Percentiles rank a stretch among this genome's conserved stretches.
Evolutionary conservation across 768 basidiomycete genomes (phyloP).

Genomic region (Dentipellis fragilis): DNA sequence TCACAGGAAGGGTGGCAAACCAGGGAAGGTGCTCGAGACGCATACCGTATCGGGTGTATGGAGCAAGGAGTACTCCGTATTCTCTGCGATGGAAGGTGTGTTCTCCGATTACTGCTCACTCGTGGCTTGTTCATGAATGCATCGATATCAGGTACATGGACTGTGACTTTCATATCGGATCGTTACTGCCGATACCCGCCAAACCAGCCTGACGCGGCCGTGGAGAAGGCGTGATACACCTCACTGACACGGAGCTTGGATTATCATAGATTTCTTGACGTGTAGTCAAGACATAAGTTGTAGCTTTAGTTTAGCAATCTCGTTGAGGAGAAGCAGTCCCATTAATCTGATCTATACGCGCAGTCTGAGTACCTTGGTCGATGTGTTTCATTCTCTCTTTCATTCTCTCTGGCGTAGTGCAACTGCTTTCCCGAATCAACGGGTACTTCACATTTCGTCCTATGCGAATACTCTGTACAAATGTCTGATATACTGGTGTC

Average conservation of each 20-base stretch:
- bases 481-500: not conserved
- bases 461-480: too few relatives aligned
- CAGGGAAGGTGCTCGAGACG: slow-evolving; percentile 78
- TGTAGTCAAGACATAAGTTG: slow-evolving; percentile 1
- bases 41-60: slow-evolving; percentile 80
- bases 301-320: slow-evolving; percentile 8
- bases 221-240: slow-evolving; percentile 24
- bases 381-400: too few relatives aligned
- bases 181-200: slow-evolving; percentile 84
- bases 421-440: not conserved
- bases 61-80: slow-evolving; percentile 77
- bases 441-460: too few relatives aligned
- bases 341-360: not conserved
- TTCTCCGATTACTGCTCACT: slow-evolving; percentile 5
- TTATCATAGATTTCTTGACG: not conserved
- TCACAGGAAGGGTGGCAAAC: slow-evolving; percentile 55
- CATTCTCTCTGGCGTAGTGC: not conserved
- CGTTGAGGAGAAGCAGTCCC: not conserved
- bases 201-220: slow-evolving; percentile 40
- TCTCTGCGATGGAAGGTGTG: slow-evolving; percentile 82
- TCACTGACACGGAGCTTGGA: slow-evolving; percentile 1
- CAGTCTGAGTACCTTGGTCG: too few relatives aligned
- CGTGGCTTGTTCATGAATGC: not conserved
- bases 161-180: slow-evolving; percentile 86
- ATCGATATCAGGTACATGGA: slow-evolving; percentile 64